phyloP scores from a whole-genome alignment of 2,329 filamentous ascomycete genomes.

The Macrophomina tecta region DNA sequence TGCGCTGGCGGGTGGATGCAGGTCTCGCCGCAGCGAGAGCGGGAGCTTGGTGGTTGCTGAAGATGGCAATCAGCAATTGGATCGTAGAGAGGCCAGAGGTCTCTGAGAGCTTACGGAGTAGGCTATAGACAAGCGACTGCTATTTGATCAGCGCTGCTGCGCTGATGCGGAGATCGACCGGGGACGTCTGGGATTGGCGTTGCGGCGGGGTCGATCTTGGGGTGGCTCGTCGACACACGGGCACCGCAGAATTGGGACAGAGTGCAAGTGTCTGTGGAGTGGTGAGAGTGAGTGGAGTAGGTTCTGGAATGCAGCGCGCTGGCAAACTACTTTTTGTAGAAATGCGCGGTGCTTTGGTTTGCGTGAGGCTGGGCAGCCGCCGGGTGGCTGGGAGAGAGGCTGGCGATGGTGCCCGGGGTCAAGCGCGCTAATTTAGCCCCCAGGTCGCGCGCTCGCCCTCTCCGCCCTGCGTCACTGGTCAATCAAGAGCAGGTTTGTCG shows the following conservation, averaged over 20 bases:
- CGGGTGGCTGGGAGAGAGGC: slow-evolving; percentile 22
- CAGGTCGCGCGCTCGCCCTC: not conserved
- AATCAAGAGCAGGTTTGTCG: slow-evolving; percentile 13
- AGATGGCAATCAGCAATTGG: not conserved
- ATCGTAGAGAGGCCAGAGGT: not conserved
- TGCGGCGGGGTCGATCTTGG: slow-evolving; percentile 11
- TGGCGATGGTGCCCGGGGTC: not conserved
- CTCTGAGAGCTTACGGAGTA: not conserved
- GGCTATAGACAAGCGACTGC: not conserved
- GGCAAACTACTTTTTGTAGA: slow-evolving; percentile 8
- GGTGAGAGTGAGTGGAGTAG: slow-evolving; percentile 5
- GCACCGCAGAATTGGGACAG: not conserved
- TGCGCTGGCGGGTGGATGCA: slow-evolving; percentile 6
- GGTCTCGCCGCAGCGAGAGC: not conserved
- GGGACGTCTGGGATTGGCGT: slow-evolving; percentile 3
- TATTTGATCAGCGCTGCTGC: not conserved
- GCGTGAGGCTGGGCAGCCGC: slow-evolving; percentile 2
- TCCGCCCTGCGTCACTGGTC: not conserved
- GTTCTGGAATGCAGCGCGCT: slow-evolving; percentile 8
- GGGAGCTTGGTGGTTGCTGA: not conserved
- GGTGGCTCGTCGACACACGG: not conserved
- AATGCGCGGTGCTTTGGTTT: not conserved
- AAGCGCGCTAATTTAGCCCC: not conserved
- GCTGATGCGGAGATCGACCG: slow-evolving; percentile 1
- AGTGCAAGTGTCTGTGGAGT: not conserved